Base-by-base conservation (phyloP, 805 yeast genomes). In the Candida ovalis region DNA sequence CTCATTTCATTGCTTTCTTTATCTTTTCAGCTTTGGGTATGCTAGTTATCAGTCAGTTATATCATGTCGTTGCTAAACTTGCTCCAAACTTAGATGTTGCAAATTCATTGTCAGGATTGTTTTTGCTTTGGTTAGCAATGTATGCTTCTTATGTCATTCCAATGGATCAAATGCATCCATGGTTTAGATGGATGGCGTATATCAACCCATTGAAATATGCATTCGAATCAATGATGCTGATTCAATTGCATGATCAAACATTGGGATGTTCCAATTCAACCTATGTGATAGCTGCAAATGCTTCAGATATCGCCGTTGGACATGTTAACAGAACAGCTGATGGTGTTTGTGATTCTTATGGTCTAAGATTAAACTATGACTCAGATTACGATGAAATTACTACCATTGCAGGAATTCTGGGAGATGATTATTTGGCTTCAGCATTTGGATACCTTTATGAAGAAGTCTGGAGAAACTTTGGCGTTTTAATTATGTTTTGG, bases 141-240 rank as follows among this genome's bases (percentile, higher is more conserved):
- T 35, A 35, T 47, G 74, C 86, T 8, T 83, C 86, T 38, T 78
- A 73, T 64, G 75, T 79, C 58, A 74, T 81, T 53, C 84, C 83
- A 36, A 62, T 71, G 22, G 70, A 72, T 3, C 66, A 70, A 12
- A 37, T 37, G 40, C 40, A 37, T 37, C 17, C n/a, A 9, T 86
- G 91, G 91, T 82, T 83, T 54, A 75, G 79, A 50, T 83, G 87
- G 86, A 69, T 82, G 43, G 73, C 78, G 28, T 81, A 76, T 54
- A 55, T 80, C 22, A 75, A 83, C 54, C 87, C 88, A 1, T 62
- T 81, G 32, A 70, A 73, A 50, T 82, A 74, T 56, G 77, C 76
- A 0, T 81, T 79, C 63, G 94, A 87, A 62, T 67, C 84, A 1
- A 67, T 86, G 58, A 70, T 87, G 73, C 72, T 76, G 10, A 80